A percentile compares a stretch with the other conserved stretches of the same genome.
phyloP scores from a whole-genome alignment of 176 grass and related monocot genomes.

The Carex scoparia region DNA sequence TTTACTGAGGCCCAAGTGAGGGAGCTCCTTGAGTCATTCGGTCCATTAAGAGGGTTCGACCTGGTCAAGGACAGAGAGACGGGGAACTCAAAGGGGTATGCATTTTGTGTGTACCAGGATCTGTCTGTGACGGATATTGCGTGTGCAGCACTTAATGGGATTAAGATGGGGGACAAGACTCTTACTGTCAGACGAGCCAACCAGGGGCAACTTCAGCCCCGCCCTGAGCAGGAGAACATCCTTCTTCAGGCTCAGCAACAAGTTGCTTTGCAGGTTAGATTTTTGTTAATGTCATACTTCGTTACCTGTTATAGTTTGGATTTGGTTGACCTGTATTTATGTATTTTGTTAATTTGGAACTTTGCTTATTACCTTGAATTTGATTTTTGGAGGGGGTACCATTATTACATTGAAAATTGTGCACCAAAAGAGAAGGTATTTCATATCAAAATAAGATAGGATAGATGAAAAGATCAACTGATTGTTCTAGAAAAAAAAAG shows the following conservation, averaged over 20 bases:
- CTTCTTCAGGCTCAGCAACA: constrained; percentile 88
- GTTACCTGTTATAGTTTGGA: neutral
- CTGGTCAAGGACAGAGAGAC: constrained; percentile 97
- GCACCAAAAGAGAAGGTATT: neutral
- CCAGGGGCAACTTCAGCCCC: constrained; percentile 76
- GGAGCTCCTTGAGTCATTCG: constrained; percentile 93
- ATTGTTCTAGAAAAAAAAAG: neutral
- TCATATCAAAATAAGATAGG: neutral
- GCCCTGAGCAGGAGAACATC: constrained; percentile 84
- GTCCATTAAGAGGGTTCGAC: constrained; percentile 87
- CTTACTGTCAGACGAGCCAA: constrained; percentile 92
- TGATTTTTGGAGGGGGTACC: neutral
- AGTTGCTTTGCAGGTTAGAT: constrained; percentile 75
- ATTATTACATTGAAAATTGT: neutral
- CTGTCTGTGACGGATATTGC: constrained; percentile 87
- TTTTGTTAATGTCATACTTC: neutral
- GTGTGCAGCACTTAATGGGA: constrained; percentile 96
- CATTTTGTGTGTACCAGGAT: constrained; percentile 95
- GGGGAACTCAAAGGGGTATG: constrained; percentile 95
- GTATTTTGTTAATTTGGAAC: constrained; percentile 1
- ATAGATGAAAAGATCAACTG: neutral
- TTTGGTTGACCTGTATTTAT: neutral
- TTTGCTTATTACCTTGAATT: neutral
- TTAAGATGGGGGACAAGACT: constrained; percentile 99
- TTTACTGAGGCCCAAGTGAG: constrained; percentile 94